These are phyloP conservation scores for Metarhizium humberi DNA, from an alignment of 2,329 filamentous ascomycete species.

Conservation along the genomic window DNA sequence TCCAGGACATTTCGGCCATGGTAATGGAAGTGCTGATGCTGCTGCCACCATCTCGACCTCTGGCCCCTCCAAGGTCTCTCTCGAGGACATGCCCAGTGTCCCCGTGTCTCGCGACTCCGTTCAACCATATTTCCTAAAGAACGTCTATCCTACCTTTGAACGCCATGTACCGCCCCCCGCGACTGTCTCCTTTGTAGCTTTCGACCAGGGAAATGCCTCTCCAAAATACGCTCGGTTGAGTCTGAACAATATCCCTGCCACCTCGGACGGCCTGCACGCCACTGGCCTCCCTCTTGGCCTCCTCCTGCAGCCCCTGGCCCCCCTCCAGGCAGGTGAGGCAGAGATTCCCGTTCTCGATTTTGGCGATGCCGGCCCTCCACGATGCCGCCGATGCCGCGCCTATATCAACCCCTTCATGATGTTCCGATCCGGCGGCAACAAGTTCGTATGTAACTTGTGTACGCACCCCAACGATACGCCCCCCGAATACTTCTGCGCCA, in stretches of 20 bases:
- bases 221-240: constrained; percentile 89
- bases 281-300: constrained; percentile 83
- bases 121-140: constrained; percentile 74
- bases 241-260: constrained; percentile 84
- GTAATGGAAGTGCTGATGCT: constrained; percentile 16
- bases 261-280: constrained; percentile 65
- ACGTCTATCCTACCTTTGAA: constrained; percentile 93
- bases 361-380: constrained; percentile 79
- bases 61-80: constrained; percentile 55
- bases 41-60: constrained; percentile 23
- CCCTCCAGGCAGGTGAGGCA: constrained; percentile 73
- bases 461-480: constrained; percentile 93
- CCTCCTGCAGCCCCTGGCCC: constrained; percentile 78
- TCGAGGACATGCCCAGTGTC: constrained; percentile 88
- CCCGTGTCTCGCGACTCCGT: constrained; percentile 74
- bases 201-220: constrained; percentile 92
- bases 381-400: constrained; percentile 84
- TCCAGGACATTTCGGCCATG: constrained; percentile 25
- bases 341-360: constrained; percentile 91
- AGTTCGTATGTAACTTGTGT: constrained; percentile 97
- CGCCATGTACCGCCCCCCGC: constrained; percentile 85
- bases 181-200: constrained; percentile 81
- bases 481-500: constrained; percentile 86
- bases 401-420: constrained; percentile 99
- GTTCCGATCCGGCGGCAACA: constrained; percentile 87